Evolutionary conservation across 139 green algal genomes (phyloP), one percentile per base, ranked within the genome.

Genomic region (Tetraselmis striata): DNA sequence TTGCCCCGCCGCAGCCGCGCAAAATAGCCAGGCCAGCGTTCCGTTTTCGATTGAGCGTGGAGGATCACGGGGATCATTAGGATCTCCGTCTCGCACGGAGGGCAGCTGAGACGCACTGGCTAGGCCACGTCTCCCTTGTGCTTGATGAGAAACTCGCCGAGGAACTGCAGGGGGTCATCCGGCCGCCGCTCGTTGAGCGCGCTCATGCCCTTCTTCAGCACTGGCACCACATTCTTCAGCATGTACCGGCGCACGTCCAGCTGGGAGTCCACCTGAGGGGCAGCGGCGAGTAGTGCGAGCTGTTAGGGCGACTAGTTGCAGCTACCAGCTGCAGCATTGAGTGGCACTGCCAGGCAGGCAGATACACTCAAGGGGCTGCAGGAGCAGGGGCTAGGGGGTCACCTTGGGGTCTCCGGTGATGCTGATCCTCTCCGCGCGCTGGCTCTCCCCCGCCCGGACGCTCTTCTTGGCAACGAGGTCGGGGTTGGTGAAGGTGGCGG

Each of bases 141-240:
- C 23, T 80, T 1, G 59, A 93, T 59, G 32, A 94, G 81, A 77
- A 87, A 90, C 28, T 94, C 86, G 2, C 85, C 82, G 59, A 94
- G 28, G 31, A 88, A 94, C 82, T 89, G 81, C 77, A 92, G 84
- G 1, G 90, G 90, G 83, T 94, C 90, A 1, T 83, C 80, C 2
- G 90, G 90, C 30, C 90, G 82, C n/a, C 32, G 75, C 25, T 85
- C 82, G 59, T 90, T 91, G 23, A 94, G 83, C 27, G 85, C 84
- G 2, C 86, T 84, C 59, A 94, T 81, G 18, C 77, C 90, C 80
- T 92, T 89, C 0, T 88, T 77, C 81, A 94, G 78, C 75, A 91
- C 86, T 0, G 89, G 87, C 25, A 92, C 86, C 23, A 94, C 89
- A 24, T 87, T 91, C 24, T 81, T 80, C 77, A 91, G 85, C 86